Evolutionary conservation across 192 early-diverging fungal species (phyloP).

Genomic region (Umbelopsis vinacea): DNA sequence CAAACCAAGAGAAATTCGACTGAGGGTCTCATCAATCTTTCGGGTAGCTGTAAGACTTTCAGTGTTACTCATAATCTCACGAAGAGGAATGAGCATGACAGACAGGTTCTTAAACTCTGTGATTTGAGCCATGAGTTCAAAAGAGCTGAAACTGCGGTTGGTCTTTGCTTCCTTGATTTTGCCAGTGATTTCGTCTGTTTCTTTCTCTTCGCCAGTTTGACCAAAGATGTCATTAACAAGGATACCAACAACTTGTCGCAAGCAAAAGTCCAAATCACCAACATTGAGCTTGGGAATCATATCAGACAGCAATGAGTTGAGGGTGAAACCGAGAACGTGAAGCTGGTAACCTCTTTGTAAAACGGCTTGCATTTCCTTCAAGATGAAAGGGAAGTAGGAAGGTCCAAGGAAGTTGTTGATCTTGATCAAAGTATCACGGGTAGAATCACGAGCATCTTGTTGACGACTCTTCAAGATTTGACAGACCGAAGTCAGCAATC

Average conservation of each 20-base stretch:
- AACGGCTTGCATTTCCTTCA: slow-evolving; percentile 81
- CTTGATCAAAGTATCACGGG: slow-evolving; percentile 85
- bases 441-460: slow-evolving; percentile 85
- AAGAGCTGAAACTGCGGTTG: slow-evolving; percentile 82
- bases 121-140: slow-evolving; percentile 80
- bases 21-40: slow-evolving; percentile 83
- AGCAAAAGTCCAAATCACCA: slow-evolving; percentile 81
- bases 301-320: slow-evolving; percentile 81
- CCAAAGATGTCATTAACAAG: slow-evolving; percentile 95
- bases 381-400: slow-evolving; percentile 83
- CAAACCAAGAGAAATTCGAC: slow-evolving; percentile 76
- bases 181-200: slow-evolving; percentile 84
- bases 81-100: slow-evolving; percentile 80
- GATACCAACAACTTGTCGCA: slow-evolving; percentile 72
- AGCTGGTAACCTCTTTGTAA: slow-evolving; percentile 86
- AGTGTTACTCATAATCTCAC: slow-evolving; percentile 85
- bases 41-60: slow-evolving; percentile 74
- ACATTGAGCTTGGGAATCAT: slow-evolving; percentile 60
- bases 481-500: slow-evolving; percentile 85
- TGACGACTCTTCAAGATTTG: slow-evolving; percentile 82
- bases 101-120: slow-evolving; percentile 71
- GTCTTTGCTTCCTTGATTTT: slow-evolving; percentile 92
- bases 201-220: slow-evolving; percentile 83
- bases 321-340: slow-evolving; percentile 94
- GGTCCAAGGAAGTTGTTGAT: slow-evolving; percentile 86